Base-by-base conservation (phyloP, 352 stramenopile genomes). In the Phytophthora hybrid region DNA sequence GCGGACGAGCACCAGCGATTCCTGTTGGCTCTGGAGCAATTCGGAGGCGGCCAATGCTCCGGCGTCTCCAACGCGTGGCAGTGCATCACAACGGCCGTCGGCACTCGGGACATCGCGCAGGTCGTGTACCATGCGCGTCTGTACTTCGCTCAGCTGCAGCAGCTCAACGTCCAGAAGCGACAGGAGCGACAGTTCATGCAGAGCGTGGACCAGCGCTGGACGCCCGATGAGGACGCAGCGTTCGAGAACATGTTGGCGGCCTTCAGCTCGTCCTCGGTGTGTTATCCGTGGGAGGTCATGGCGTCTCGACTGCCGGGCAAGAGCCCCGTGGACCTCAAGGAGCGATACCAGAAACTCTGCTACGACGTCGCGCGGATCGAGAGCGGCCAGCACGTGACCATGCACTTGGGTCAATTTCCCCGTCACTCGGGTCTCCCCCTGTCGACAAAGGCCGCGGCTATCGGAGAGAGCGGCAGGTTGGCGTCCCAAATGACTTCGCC, bases 351-450 rank as follows among this genome's bases (percentile, higher is more conserved):
- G 62, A 91, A 92, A 79, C 87, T 94, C 31, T 91, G 88, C 60
- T 84, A 91, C 55, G 89, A 95, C 61, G 70, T 95, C 8, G 79
- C 83, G n/a, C 74, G 81, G 13, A 94, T 95, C 49, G 87, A 95
- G 60, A 76, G 59, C 16, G 85, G 85, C 0, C 79, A 92, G 47
- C 84, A 92, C 32, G 76, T 93, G 2, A 83, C 75, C 31, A 93
- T 91, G 84, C 77, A 87, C 39, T 66, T 88, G 3, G 78, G 72
- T 5, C 74, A 84, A 23, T 77, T 70, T 26, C 58, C 70, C n/a
- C 63, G 72, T 41, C 57, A 78, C 5, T 23, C 68, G 6, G 62
- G 63, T 9, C 69, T 70, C 11, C 44, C 62, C 0, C 23, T 71
- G 11, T 68, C 66, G 3, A 74, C 60, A 0, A 77, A 72, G 29